Evolutionary conservation across 2,329 filamentous ascomycete genomes (phyloP).

Genomic region (Cladosporium sp.): DNA sequence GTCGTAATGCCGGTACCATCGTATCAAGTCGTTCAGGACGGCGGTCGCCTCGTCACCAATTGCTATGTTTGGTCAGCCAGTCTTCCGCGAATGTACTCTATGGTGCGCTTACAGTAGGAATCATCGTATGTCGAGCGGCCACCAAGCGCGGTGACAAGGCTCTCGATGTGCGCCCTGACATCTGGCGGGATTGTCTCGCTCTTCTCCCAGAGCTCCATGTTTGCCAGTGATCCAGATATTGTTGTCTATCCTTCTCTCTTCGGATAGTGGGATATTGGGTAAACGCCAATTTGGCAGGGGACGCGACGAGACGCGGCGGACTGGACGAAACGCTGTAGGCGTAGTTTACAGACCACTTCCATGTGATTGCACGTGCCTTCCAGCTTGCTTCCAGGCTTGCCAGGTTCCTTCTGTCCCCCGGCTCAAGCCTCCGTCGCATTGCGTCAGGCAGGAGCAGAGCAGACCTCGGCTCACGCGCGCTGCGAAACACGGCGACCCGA

Average conservation of each 20-base stretch:
- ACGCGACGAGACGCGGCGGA: slow-evolving; percentile 17
- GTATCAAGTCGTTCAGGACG: slow-evolving; percentile 87
- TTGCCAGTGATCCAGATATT: background rate
- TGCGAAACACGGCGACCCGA: background rate
- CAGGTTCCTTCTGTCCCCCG: background rate
- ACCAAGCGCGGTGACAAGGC: slow-evolving; percentile 81
- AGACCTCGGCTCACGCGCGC: slow-evolving; percentile 12
- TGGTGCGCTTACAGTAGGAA: slow-evolving; percentile 56
- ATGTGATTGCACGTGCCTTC: background rate
- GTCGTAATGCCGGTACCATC: slow-evolving; percentile 78
- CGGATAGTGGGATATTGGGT: background rate
- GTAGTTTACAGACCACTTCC: background rate
- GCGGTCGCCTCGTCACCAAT: slow-evolving; percentile 92
- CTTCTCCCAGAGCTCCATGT: slow-evolving; percentile 37
- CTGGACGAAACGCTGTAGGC: background rate
- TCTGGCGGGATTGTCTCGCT: slow-evolving; percentile 72
- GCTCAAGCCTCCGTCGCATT: background rate
- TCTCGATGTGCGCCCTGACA: slow-evolving; percentile 90
- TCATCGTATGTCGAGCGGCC: slow-evolving; percentile 38
- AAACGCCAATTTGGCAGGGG: slow-evolving; percentile 2
- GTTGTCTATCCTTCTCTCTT: background rate
- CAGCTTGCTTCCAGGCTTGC: no score
- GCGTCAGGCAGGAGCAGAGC: background rate
- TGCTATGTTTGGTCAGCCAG: slow-evolving; percentile 37
- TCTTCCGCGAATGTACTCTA: background rate